Evolutionary conservation across 805 yeast genomes (phyloP).

Genomic region (Wickerhamiella azyma): DNA sequence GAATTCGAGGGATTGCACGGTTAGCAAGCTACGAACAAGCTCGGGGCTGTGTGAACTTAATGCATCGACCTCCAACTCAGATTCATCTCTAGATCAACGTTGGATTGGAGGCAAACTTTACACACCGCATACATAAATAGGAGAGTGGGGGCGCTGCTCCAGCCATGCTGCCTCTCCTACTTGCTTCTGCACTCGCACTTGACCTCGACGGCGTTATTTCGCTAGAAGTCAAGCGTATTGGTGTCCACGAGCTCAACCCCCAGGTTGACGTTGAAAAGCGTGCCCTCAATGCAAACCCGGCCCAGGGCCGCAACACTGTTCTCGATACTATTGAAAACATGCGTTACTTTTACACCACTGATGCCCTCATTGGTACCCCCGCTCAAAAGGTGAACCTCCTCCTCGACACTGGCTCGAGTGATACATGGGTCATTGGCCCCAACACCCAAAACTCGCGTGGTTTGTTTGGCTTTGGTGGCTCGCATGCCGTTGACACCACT

Average conservation of each 20-base stretch:
- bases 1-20: too few species aligned
- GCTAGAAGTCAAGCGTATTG: constrained; percentile 1
- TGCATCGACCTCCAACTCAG: neutral
- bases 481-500: constrained; percentile 10
- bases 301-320: neutral
- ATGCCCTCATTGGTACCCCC: constrained; percentile 41
- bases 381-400: constrained; percentile 40
- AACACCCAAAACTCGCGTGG: constrained; percentile 8
- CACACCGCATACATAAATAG: neutral
- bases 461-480: constrained; percentile 7
- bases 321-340: constrained; percentile 22
- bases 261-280: neutral
- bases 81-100: neutral
- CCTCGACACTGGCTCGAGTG: constrained; percentile 69
- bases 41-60: too few species aligned
- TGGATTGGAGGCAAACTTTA: neutral
- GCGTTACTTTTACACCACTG: constrained; percentile 25
- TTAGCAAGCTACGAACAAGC: too few species aligned
- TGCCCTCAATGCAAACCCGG: neutral
- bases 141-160: neutral
- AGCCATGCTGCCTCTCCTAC: neutral
- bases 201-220: constrained; percentile 5
- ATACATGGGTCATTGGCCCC: constrained; percentile 47
- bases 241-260: neutral
- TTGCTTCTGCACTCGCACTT: neutral